Base-by-base conservation (phyloP, 2,329 filamentous ascomycete species). In the Scedosporium aurantiacum region DNA sequence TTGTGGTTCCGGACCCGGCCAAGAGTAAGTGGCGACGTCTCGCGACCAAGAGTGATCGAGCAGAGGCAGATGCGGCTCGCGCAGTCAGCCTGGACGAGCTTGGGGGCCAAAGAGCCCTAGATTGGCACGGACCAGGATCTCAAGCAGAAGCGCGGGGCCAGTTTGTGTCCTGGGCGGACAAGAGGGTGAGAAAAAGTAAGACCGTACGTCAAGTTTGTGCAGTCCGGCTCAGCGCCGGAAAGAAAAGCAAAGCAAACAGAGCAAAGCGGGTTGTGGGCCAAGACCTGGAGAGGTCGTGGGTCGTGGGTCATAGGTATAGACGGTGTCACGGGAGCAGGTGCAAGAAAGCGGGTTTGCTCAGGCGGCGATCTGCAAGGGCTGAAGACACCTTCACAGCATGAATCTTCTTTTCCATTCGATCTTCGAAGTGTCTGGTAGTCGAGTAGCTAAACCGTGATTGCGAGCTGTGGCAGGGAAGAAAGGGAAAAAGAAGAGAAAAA, bases 211-310 rank as follows among this genome's bases (percentile, higher is more conserved):
- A 23, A 54, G 50, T 54, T 54, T 54, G 50, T 54, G 50, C 50
- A 54, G 50, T 14, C 50, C 18, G 23, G 12, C 5, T 18, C 23
- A 14, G 23, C 23, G 50, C 50, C 5, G 18, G 23, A 3, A 25
- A 14, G 50, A 54, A 54, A 54, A 54, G 50, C 50, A 54, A 54
- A 54, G 50, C 50, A 54, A 54, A 54, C 50, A 54, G 23, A 54
- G 8, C 32, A 37, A 37, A 1, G 32, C 32, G 4, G 32, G 8
- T 37, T 37, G 32, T 37, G 32, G 32, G 32, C 32, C 8, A 37
- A 37, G 32, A 37, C 7, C n/a, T n/a, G n/a, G n/a, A n/a, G n/a
- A n/a, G n/a, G n/a, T n/a, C n/a, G n/a, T n/a, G n/a, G 43, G 14
- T 45, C 43, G 18, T n/a, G 18, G 43, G 43, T n/a, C 43, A 16